phyloP scores from a whole-genome alignment of 2,329 filamentous ascomycete genomes.

The Penicillium sp. region DNA sequence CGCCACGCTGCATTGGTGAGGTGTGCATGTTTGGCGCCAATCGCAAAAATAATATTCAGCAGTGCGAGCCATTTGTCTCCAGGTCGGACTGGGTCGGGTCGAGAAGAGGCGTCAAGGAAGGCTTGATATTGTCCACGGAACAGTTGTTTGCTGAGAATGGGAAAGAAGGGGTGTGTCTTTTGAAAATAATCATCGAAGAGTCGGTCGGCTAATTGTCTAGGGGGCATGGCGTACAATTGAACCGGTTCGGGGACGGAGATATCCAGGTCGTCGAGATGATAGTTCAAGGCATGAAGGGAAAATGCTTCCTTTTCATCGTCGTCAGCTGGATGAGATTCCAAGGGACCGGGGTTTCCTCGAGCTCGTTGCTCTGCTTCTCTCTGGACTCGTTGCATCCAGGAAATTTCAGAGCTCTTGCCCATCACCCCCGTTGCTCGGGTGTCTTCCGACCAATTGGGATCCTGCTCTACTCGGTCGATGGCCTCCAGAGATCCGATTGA shows the following conservation, averaged over 20 bases:
- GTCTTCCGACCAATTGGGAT: conserved; percentile 39
- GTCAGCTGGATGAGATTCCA: conserved; percentile 21
- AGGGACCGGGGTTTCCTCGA: conserved; percentile 27
- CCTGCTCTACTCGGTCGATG: conserved; percentile 46
- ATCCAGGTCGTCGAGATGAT: conserved; percentile 46
- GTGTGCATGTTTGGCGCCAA: conserved; percentile 45
- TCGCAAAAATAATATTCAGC: conserved; percentile 49
- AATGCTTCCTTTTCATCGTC: conserved; percentile 28
- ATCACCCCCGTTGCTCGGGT: conserved; percentile 43
- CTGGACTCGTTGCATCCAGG: conserved; percentile 46
- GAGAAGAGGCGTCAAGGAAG: conserved; percentile 22
- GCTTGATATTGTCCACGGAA: conserved; percentile 37
- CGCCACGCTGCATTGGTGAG: conserved; percentile 44
- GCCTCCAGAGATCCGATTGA: conserved; percentile 45
- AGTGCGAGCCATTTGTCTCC: conserved; percentile 43
- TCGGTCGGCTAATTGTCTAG: conserved; percentile 34
- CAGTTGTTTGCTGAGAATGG: conserved; percentile 38
- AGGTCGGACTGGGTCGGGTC: conserved; percentile 23
- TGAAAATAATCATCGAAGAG: conserved; percentile 40
- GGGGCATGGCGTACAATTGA: conserved; percentile 43
- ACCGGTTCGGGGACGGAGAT: conserved; percentile 43
- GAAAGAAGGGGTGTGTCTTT: conserved; percentile 40
- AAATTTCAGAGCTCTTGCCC: conserved; percentile 48
- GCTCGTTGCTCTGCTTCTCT: conserved; percentile 38
- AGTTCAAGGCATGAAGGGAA: conserved; percentile 37